These are phyloP conservation scores for Lecanosticta acicola DNA, from an alignment of 2,329 filamentous ascomycete species.

Conservation along the genomic window DNA sequence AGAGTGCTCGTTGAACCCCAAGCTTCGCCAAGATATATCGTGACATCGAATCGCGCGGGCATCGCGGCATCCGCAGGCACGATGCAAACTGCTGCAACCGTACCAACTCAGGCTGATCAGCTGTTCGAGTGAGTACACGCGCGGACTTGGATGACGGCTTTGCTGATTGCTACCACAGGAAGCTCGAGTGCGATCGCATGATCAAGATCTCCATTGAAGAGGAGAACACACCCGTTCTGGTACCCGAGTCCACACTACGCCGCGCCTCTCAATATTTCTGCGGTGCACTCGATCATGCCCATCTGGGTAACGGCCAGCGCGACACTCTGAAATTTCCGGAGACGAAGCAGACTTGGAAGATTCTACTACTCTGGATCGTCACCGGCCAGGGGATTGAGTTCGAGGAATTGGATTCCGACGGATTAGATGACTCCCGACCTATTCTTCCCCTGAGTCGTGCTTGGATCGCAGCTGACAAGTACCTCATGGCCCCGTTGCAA, in stretches of 20 bases:
- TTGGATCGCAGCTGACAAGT: conserved; percentile 1
- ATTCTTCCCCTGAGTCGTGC: neutral
- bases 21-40: no score
- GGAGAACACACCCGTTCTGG: neutral
- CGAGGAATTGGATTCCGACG: neutral
- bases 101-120: no score
- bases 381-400: neutral
- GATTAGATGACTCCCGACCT: neutral
- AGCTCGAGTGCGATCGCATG: neutral
- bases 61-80: no score
- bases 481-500: neutral
- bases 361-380: conserved; percentile 9
- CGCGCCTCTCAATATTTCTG: conserved; percentile 3
- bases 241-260: neutral
- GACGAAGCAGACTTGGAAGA: conserved; percentile 3
- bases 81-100: no score
- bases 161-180: neutral
- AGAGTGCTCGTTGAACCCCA: no score
- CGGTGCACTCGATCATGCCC: conserved; percentile 5
- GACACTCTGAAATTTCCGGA: conserved; percentile 8
- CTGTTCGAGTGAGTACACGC: no score
- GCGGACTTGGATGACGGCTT: no score
- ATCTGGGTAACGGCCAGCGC: neutral
- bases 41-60: no score
- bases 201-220: conserved; percentile 4